A percentile compares a stretch with the other conserved stretches of the same genome.
phyloP scores from a whole-genome alignment of 140 eudicot species.

The Artemisia princeps region DNA sequence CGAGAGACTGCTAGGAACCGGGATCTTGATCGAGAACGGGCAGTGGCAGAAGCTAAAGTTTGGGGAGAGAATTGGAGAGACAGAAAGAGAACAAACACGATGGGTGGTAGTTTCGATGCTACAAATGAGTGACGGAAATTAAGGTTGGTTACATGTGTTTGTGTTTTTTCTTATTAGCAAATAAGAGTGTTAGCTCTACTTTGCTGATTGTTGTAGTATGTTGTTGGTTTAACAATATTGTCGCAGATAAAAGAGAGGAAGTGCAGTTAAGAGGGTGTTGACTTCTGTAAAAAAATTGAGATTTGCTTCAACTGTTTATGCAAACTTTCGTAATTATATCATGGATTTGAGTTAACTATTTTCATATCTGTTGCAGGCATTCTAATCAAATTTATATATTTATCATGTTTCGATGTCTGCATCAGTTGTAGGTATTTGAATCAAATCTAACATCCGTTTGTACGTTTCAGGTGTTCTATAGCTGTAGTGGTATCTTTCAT shows the following conservation, averaged over 20 bases:
- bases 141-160: slow-evolving; percentile 24
- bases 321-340: slow-evolving; percentile 33
- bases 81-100: slow-evolving; percentile 47
- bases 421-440: slow-evolving; percentile 16
- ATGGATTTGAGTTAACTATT: slow-evolving; percentile 26
- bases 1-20: slow-evolving; percentile 60
- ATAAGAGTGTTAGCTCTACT: slow-evolving; percentile 26
- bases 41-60: slow-evolving; percentile 92
- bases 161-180: slow-evolving; percentile 24
- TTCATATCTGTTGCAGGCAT: neutral
- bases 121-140: slow-evolving; percentile 42
- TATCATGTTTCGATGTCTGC: slow-evolving; percentile 6
- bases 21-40: slow-evolving; percentile 86
- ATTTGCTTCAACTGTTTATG: slow-evolving; percentile 34
- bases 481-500: no score
- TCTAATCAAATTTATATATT: neutral
- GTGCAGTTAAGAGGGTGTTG: slow-evolving; percentile 35
- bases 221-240: slow-evolving; percentile 29
- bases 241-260: slow-evolving; percentile 26
- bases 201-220: slow-evolving; percentile 28
- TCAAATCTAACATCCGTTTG: neutral
- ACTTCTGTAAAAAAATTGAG: slow-evolving; percentile 35
- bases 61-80: slow-evolving; percentile 99
- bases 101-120: slow-evolving; percentile 63
- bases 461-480: no score